Percentiles rank a stretch among this genome's conserved stretches.
Evolutionary conservation across 345 rosid species (phyloP).

Genomic region (Populus deltoides): DNA sequence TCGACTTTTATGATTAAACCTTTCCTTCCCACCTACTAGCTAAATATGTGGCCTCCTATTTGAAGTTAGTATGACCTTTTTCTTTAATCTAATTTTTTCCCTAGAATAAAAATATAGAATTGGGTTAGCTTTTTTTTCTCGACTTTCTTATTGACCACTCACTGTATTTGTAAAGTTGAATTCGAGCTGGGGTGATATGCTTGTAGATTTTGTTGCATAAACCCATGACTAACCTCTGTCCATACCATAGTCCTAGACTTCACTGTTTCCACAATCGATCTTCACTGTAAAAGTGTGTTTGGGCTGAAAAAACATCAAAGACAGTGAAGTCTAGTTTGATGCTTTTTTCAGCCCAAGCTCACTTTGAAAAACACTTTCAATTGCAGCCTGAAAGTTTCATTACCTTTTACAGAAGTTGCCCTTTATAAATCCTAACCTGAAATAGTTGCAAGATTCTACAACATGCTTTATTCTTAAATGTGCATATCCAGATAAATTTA

Average conservation of each 20-base stretch:
- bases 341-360: not conserved
- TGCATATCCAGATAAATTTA: not conserved
- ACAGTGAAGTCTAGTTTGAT: not conserved
- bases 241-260: not conserved
- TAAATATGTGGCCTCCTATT: not conserved
- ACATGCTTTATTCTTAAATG: not conserved
- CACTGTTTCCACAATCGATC: not conserved
- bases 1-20: not conserved
- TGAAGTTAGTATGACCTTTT: not conserved
- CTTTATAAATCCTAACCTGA: not conserved
- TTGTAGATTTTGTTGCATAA: not conserved
- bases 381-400: not conserved
- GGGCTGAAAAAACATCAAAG: not conserved
- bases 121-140: not conserved
- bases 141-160: not conserved
- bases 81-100: not conserved
- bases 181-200: not conserved
- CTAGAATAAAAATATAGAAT: not conserved
- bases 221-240: not conserved
- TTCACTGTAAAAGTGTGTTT: not conserved
- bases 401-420: not conserved
- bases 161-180: not conserved
- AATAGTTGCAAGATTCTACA: not conserved
- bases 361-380: not conserved
- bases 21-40: not conserved